These are phyloP conservation scores for Sporothrix luriei DNA, from an alignment of 2,329 filamentous ascomycete species.

Conservation along the genomic window DNA sequence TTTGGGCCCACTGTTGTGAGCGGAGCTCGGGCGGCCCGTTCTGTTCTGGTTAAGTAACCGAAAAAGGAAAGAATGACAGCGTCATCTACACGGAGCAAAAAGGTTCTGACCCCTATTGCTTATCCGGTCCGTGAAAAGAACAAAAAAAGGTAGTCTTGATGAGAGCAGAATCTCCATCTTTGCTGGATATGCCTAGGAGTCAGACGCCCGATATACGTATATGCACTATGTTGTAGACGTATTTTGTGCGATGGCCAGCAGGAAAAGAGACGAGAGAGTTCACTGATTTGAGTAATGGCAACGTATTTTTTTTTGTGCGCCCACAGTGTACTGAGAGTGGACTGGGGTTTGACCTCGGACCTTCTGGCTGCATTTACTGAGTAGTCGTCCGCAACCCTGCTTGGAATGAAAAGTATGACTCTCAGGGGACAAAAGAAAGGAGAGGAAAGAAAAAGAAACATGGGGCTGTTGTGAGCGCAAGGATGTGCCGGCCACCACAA, in stretches of 20 bases:
- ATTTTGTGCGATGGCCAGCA: neutral
- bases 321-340: neutral
- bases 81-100: conserved; percentile 15
- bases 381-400: neutral
- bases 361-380: conserved; percentile 1
- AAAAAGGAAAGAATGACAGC: neutral
- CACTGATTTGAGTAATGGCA: neutral
- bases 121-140: neutral
- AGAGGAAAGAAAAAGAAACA: neutral
- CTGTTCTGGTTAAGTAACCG: neutral
- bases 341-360: neutral
- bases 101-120: conserved; percentile 8
- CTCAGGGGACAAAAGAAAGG: neutral
- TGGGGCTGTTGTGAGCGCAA: neutral
- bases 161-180: conserved; percentile 1
- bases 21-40: conserved; percentile 1
- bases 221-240: no score
- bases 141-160: conserved; percentile 22
- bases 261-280: neutral
- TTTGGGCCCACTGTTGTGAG: neutral
- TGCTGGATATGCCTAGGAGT: neutral
- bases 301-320: no score
- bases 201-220: neutral
- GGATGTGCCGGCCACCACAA: conserved; percentile 16
- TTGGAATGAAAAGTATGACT: neutral